Base-by-base conservation (phyloP, 176 grass and related monocot species). In the Coix lacrymajobi region DNA sequence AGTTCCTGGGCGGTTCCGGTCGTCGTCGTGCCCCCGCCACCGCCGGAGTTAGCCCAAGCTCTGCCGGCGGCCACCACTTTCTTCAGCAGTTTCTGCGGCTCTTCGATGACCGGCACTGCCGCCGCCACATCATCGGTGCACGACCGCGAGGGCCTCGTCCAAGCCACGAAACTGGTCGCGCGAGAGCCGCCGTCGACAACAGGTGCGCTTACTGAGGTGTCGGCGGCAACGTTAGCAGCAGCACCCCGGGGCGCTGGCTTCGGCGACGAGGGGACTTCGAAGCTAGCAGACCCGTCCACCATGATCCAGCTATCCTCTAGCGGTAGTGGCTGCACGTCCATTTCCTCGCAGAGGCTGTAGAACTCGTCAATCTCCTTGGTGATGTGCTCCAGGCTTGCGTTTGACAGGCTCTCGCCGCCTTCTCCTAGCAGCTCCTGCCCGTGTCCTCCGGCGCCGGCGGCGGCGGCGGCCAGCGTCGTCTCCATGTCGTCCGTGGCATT, bases 11-110 rank as follows among this genome's bases (percentile, higher is more conserved):
- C 30, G 32, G 40, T 60, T 39, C 37, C 84, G 22, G 29, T 34
- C 31, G 72, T 22, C 6, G 19, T 7, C 17, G 1, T 25, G 83
- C 30, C 40, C 16, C 78, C 78, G 2, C 22, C 45, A 24, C 79
- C 87, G 73, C 69, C 16, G 68, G 64, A 46, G 11, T 28, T 80
- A 15, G 49, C 45, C 91, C 88, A 81, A 52, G 67, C 58, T 51
- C 73, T 75, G 1, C 82, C 71, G 4, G 77, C 71, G 2, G 77
- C 13, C 68, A 94, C 33, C 45, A 79, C 76, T 84, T 93, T 95
- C 88, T 98, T 98, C 62, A 98, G 85, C 45, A 98, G 44, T 60
- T 76, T 95, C 80, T 98, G 96, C 2, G 92, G 45, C 65, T 84
- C 24, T 61, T 61, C 2, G 57, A 61, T 4, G 57, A 28, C 57